These are phyloP conservation scores for Aspergillus japonicus DNA, from an alignment of 2,329 filamentous ascomycete genomes.

Conservation along the genomic window DNA sequence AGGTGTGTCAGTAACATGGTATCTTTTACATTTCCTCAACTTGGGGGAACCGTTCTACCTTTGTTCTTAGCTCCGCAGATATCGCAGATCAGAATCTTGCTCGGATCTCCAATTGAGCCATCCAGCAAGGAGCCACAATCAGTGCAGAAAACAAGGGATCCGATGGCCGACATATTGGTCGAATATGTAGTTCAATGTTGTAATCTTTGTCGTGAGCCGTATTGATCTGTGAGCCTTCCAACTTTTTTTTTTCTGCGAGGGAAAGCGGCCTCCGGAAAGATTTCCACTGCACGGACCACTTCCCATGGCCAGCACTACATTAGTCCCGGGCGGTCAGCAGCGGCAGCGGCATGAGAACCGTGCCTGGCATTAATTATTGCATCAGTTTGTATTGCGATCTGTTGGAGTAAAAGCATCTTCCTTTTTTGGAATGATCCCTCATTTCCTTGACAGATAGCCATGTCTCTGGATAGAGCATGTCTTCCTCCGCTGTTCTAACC, in stretches of 20 bases:
- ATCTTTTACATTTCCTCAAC: not conserved
- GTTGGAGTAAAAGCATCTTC: not conserved
- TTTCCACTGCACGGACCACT: slow-evolving; percentile 19
- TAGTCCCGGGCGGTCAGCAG: slow-evolving; percentile 28
- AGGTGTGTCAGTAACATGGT: not conserved
- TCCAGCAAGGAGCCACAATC: slow-evolving; percentile 90
- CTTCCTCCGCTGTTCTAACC: slow-evolving; percentile 20
- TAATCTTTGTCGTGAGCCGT: not conserved
- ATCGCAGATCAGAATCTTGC: slow-evolving; percentile 76
- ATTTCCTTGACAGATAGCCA: slow-evolving; percentile 28
- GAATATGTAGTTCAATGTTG: not conserved
- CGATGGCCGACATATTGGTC: slow-evolving; percentile 74
- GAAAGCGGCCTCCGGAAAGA: slow-evolving; percentile 18
- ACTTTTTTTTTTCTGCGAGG: slow-evolving; percentile 11
- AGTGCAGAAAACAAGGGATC: slow-evolving; percentile 87
- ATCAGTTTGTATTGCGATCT: slow-evolving; percentile 12
- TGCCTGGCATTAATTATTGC: slow-evolving; percentile 29
- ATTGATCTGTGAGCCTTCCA: slow-evolving; percentile 3
- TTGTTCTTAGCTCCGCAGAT: slow-evolving; percentile 82
- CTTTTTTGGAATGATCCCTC: slow-evolving; percentile 15
- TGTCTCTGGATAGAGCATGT: slow-evolving; percentile 35
- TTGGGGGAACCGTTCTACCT: slow-evolving; percentile 53
- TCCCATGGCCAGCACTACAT: slow-evolving; percentile 9
- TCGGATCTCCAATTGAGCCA: slow-evolving; percentile 71
- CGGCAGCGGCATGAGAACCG: slow-evolving; percentile 24